Evolutionary conservation across 2,329 filamentous ascomycete genomes (phyloP).

Genomic region (Ophiostoma sp.): DNA sequence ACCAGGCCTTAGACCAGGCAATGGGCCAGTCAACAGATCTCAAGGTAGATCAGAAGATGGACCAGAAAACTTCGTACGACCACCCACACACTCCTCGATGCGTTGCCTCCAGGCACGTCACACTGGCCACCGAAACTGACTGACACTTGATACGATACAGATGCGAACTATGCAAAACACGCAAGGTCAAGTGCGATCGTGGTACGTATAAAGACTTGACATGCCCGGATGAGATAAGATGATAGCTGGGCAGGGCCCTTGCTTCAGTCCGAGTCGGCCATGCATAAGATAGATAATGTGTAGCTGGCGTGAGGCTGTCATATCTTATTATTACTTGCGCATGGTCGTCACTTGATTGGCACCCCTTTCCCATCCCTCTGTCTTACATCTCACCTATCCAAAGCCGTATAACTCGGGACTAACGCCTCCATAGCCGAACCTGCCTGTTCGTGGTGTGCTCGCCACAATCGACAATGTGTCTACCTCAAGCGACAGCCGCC

Average conservation of each 20-base stretch:
- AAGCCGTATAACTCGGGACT: neutral
- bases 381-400: neutral
- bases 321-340: neutral
- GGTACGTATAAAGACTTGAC: conserved; percentile 15
- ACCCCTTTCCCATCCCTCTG: neutral
- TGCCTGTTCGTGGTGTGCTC: conserved; percentile 62
- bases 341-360: neutral
- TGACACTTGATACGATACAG: conserved; percentile 35
- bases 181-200: conserved; percentile 76
- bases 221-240: neutral
- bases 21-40: conserved; percentile 11
- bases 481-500: conserved; percentile 65
- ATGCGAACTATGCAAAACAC: conserved; percentile 74
- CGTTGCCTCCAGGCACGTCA: neutral
- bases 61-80: conserved; percentile 18
- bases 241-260: neutral
- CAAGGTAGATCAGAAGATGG: conserved; percentile 8
- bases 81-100: neutral
- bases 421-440: conserved; percentile 51
- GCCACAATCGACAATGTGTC: conserved; percentile 58
- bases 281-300: neutral
- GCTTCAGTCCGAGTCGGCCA: neutral
- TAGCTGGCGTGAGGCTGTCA: neutral
- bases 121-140: neutral
- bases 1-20: conserved; percentile 9